Conservation (phyloP, 2,329 filamentous ascomycete genomes). For the Geoglossum cookeanum region DNA sequence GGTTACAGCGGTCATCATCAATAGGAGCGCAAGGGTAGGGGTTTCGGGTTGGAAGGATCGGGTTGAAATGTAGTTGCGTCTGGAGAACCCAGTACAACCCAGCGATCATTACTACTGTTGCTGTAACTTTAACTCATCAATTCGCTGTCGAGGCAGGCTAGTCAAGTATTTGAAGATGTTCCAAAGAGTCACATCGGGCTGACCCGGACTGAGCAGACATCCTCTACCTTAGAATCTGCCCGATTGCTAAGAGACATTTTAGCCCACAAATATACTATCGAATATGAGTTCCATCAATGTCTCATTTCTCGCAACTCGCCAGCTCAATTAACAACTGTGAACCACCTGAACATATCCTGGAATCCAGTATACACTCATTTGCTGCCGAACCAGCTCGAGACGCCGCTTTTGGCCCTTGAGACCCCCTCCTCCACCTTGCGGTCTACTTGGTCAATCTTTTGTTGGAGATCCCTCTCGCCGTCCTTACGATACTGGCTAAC, state of each 20-base stretch:
- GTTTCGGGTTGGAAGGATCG: background rate
- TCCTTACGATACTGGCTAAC: conserved; percentile 47
- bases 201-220: background rate
- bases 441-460: conserved; percentile 57
- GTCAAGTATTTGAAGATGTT: background rate
- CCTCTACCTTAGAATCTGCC: no score
- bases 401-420: conserved; percentile 62
- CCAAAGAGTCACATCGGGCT: background rate
- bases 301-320: background rate
- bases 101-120: no score
- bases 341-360: background rate
- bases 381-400: conserved; percentile 72
- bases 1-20: conserved; percentile 27
- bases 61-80: background rate
- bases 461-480: conserved; percentile 31
- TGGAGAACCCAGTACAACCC: background rate
- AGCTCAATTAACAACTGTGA: background rate
- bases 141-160: background rate
- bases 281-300: background rate
- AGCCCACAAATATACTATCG: no score
- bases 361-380: conserved; percentile 24
- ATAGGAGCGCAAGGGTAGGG: conserved; percentile 21
- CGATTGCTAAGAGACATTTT: no score
- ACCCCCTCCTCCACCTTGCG: conserved; percentile 61
- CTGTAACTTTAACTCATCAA: no score